These are phyloP conservation scores for Phaeophleospora eucalypticola DNA, from an alignment of 2,329 filamentous ascomycete genomes.

Conservation along the genomic window DNA sequence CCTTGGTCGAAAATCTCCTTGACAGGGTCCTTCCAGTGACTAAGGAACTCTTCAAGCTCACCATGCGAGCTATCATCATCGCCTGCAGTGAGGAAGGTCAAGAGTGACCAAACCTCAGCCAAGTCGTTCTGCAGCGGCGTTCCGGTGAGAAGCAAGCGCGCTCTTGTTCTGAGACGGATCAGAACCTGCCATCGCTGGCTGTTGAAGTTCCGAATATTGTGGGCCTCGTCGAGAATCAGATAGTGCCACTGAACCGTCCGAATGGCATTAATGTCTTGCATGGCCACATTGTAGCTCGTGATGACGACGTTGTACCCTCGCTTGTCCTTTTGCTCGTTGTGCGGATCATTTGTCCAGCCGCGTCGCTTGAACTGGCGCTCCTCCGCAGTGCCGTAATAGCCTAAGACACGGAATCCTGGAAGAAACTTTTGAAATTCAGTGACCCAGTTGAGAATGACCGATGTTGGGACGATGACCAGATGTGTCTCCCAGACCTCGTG, in stretches of 20 bases:
- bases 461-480: slow-evolving; percentile 92
- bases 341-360: slow-evolving; percentile 79
- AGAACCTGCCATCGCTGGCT: slow-evolving; percentile 95
- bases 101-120: slow-evolving; percentile 90
- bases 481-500: slow-evolving; percentile 95
- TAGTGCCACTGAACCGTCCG: slow-evolving; percentile 94
- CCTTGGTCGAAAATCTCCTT: slow-evolving; percentile 95
- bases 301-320: slow-evolving; percentile 98
- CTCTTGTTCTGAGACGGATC: slow-evolving; percentile 85
- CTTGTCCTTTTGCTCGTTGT: slow-evolving; percentile 70
- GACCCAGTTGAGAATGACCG: slow-evolving; percentile 99
- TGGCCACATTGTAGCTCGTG: slow-evolving; percentile 92
- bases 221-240: slow-evolving; percentile 95
- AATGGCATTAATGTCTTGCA: slow-evolving; percentile 91
- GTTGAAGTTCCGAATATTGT: slow-evolving; percentile 99
- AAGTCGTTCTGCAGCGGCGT: slow-evolving; percentile 96
- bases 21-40: slow-evolving; percentile 92
- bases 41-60: slow-evolving; percentile 90
- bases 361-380: slow-evolving; percentile 86
- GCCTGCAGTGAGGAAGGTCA: slow-evolving; percentile 94
- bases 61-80: slow-evolving; percentile 78
- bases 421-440: slow-evolving; percentile 99
- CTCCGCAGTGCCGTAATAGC: slow-evolving; percentile 91
- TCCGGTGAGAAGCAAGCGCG: slow-evolving; percentile 82
- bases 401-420: slow-evolving; percentile 94